Evolutionary conservation across 2,329 filamentous ascomycete genomes (phyloP), one percentile per base, ranked within the genome.

Genomic region (Pseudogymnoascus sp.): DNA sequence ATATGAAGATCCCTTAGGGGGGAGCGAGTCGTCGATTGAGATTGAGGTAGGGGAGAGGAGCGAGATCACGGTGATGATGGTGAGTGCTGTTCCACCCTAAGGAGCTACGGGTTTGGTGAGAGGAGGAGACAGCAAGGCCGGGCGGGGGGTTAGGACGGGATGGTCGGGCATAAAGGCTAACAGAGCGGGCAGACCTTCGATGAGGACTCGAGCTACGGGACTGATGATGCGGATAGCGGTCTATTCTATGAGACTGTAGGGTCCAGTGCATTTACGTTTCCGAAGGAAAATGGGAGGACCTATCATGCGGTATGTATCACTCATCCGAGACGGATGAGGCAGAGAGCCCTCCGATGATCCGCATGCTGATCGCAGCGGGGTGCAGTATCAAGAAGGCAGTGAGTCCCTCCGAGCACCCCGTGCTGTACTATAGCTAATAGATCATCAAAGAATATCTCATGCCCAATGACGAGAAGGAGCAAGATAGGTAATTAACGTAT

Each of bases 361-460:
- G 14, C 31, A 60, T 60, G 57, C 57, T 60, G 57, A 40, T 36
- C 57, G 10, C 21, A 14, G 34, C 16, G 23, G 18, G 57, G 31
- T 36, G 31, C 16, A 60, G 57, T 60, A 60, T 60, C 57, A 60
- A 60, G 57, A 60, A 60, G 57, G 57, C 34, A 60, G 57, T 60
- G 23, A 60, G 57, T 39, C n/a, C 47, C n/a, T 4, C 26, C 2
- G 23, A 29, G 16, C 26, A 31, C 26, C 14, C n/a, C 14, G 2
- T 54, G 47, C 10, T 4, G 26, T 26, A 1, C 47, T 18, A 18
- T n/a, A 3, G 16, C 57, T 60, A 40, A 36, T 21, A 5, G 37
- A 16, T 8, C 18, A 39, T 37, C 11, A 5, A 37, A 60, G 57
- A 60, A 40, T 60, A 60, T 12, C 37, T 60, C 12, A 60, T 60